A percentile compares a stretch with the other conserved stretches of the same genome.
These are phyloP conservation scores for Calocybe cyanea DNA, from an alignment of 768 basidiomycete species.

Conservation along the genomic window DNA sequence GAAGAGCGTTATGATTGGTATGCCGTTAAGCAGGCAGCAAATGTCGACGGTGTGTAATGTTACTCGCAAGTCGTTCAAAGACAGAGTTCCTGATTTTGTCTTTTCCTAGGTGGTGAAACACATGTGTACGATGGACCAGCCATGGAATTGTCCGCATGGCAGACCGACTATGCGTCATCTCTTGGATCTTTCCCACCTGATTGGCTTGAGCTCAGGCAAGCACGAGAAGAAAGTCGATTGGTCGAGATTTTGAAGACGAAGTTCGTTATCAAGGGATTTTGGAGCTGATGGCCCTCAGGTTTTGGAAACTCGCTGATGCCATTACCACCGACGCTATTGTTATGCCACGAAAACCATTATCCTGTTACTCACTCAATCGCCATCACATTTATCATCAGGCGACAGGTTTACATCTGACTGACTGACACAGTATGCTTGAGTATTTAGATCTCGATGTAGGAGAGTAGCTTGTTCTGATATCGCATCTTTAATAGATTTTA, in stretches of 20 bases:
- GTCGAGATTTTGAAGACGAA: conserved; percentile 14
- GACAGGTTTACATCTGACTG: too few species aligned
- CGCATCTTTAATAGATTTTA: conserved; percentile 62
- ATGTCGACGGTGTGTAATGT: conserved; percentile 64
- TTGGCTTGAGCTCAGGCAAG: conserved; percentile 11
- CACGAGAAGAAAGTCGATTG: conserved; percentile 28
- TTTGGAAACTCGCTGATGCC: too few species aligned
- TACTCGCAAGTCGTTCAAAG: background rate
- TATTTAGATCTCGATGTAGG: too few species aligned
- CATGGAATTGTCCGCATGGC: conserved; percentile 89
- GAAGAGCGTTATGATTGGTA: conserved; percentile 96
- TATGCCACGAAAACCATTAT: too few species aligned
- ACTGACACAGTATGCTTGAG: too few species aligned
- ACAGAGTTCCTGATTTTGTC: too few species aligned
- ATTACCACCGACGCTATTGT: too few species aligned
- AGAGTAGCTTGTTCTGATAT: conserved; percentile 55
- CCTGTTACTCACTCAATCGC: too few species aligned
- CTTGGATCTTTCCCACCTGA: conserved; percentile 38
- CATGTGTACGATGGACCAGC: conserved; percentile 83
- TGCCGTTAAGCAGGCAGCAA: conserved; percentile 67
- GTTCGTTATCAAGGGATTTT: background rate
- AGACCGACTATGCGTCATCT: conserved; percentile 81
- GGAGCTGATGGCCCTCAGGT: background rate
- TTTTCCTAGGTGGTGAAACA: conserved; percentile 60
- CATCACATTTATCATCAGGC: too few species aligned